Base-by-base conservation (phyloP, 78 protist species). In the Dictyostelium brefeldianum region DNA sequence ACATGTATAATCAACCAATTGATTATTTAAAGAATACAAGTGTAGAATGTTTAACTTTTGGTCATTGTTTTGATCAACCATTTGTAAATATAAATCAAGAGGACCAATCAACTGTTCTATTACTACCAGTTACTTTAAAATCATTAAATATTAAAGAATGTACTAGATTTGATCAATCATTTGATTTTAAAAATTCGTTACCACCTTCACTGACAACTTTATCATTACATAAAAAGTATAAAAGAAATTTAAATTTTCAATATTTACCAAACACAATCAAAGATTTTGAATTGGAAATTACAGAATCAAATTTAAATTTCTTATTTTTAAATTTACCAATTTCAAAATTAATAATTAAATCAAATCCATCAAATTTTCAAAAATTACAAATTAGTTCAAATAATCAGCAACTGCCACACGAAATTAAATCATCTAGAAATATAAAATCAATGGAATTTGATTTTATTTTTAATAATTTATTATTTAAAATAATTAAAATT, bases 101-200 rank as follows among this genome's bases (percentile, higher is more conserved):
- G 8, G 8, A 48, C 17, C 53, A 48, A 48, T 9, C 53, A 9
- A 8, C 53, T n/a, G n/a, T n/a, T n/a, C n/a, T n/a, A n/a, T n/a
- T 31, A 11, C 31, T 67, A 31, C 75, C 75, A 4, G 5, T 9
- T 5, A 27, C 48, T 31, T 36, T 67, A 0, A 29, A n/a, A 7
- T 31, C 12, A 14, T 31, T 67, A 5, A n/a, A 31, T 31, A 41
- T 67, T 67, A 31, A 12, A 67, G 47, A 31, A 18, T 27, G 50
- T 17, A 67, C 75, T 4, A 71, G 79, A 71, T 71, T 71, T 46
- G 79, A 71, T 71, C 57, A 71, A 43, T 14, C 53, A 36, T 69
- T 69, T 69, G 77, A 69, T 36, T 29, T 29, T 29, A n/a, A 10
- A n/a, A 62, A 62, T 62, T 22, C 41, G 22, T 62, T 62, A n/a